Evolutionary conservation across 495 filamentous ascomycete genomes (phyloP).

Genomic region (Tetracladium marchalianum): DNA sequence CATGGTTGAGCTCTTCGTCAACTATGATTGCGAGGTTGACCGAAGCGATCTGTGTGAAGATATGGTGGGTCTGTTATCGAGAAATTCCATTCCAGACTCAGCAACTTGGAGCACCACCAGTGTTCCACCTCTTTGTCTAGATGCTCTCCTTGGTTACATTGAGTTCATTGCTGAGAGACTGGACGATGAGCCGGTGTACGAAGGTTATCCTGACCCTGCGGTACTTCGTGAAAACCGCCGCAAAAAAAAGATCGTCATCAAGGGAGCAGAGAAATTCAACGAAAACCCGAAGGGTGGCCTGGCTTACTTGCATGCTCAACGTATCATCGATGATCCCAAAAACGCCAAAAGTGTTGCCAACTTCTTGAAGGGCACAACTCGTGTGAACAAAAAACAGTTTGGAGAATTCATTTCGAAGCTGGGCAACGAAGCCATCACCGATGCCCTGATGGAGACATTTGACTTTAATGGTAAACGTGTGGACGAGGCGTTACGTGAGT

Average conservation of each 20-base stretch:
- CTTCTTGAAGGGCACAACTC: conserved; percentile 76
- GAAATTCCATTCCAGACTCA: conserved; percentile 94
- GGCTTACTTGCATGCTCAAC: conserved; percentile 71
- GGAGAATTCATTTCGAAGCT: conserved; percentile 91
- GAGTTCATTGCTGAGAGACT: conserved; percentile 84
- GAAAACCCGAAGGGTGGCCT: conserved; percentile 87
- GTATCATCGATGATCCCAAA: conserved; percentile 67
- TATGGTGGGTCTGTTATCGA: conserved; percentile 81
- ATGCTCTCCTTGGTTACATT: conserved; percentile 82
- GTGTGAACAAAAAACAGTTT: conserved; percentile 81
- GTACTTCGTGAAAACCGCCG: conserved; percentile 56
- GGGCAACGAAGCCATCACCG: conserved; percentile 68
- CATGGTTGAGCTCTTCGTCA: conserved; percentile 91
- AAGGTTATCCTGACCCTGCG: conserved; percentile 58
- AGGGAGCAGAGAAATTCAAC: conserved; percentile 87
- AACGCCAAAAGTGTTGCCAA: conserved; percentile 64
- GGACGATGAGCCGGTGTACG: conserved; percentile 52
- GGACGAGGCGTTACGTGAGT: conserved; percentile 78
- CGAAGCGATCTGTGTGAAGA: conserved; percentile 90
- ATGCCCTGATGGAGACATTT: conserved; percentile 74
- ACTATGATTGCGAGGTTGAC: conserved; percentile 96
- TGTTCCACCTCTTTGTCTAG: conserved; percentile 88
- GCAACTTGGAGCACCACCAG: conserved; percentile 99
- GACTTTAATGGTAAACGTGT: conserved; percentile 80
- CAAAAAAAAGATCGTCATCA: conserved; percentile 80